Evolutionary conservation across 805 yeast genomes (phyloP).

Genomic region (Lachancea dasiensis): DNA sequence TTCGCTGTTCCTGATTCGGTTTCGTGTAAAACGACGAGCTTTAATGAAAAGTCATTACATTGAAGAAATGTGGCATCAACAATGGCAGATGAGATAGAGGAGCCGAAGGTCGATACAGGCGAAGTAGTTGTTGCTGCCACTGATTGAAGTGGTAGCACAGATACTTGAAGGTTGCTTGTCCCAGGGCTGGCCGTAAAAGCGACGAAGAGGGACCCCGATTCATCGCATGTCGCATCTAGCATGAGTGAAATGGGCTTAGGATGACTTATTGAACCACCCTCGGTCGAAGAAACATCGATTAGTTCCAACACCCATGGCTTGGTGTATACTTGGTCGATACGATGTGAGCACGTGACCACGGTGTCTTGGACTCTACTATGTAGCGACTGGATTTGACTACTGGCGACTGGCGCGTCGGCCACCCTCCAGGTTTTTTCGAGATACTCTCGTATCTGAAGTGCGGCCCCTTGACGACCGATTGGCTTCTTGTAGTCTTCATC

Average conservation of each 20-base stretch:
- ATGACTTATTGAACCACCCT: no score
- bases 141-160: background rate
- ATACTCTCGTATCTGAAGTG: conserved; percentile 2
- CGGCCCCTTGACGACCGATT: background rate
- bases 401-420: background rate
- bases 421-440: conserved; percentile 1
- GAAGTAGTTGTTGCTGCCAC: background rate
- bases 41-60: no score
- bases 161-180: no score
- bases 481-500: conserved; percentile 19
- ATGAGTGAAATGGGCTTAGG: no score
- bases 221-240: no score
- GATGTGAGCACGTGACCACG: conserved; percentile 1
- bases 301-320: conserved; percentile 2
- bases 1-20: no score
- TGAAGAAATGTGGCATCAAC: no score
- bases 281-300: background rate
- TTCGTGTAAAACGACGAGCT: no score
- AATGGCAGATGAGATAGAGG: no score
- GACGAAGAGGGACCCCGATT: no score
- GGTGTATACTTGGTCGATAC: conserved; percentile 1
- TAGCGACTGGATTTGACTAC: background rate
- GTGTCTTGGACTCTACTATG: background rate
- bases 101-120: no score
- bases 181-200: no score